phyloP scores from a whole-genome alignment of 2,329 filamentous ascomycete species.

The Cladobotryum mycophilum region DNA sequence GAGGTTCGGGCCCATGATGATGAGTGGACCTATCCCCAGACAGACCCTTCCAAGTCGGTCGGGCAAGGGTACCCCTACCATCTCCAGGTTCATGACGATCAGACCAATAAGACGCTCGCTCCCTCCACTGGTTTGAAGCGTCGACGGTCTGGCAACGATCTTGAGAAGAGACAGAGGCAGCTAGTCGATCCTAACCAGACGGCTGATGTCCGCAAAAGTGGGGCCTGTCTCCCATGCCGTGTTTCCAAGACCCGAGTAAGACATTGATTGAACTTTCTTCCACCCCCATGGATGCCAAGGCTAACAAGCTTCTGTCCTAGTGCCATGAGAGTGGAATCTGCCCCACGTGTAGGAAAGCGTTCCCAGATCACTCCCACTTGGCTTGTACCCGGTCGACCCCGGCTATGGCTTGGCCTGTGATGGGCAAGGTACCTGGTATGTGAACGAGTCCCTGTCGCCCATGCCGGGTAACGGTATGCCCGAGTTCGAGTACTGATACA shows the following conservation, averaged over 20 bases:
- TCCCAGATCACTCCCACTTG: constrained; percentile 34
- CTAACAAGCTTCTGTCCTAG: constrained; percentile 25
- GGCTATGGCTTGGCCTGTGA: constrained; percentile 31
- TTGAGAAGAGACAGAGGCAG: constrained; percentile 32
- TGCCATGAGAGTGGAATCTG: constrained; percentile 37
- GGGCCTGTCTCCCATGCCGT: constrained; percentile 43
- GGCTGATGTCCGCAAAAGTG: constrained; percentile 41
- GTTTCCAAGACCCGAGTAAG: constrained; percentile 43
- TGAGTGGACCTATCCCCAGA: constrained; percentile 36
- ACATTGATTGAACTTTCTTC: constrained; percentile 14
- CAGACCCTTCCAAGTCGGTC: constrained; percentile 25
- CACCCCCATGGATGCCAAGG: constrained; percentile 13
- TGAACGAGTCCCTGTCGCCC: constrained; percentile 12
- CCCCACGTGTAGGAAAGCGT: constrained; percentile 36
- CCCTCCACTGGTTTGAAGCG: constrained; percentile 28
- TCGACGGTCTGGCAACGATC: constrained; percentile 27
- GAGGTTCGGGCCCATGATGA: constrained; percentile 33
- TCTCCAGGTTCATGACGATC: constrained; percentile 26
- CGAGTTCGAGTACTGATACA: constrained; percentile 15
- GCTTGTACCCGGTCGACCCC: constrained; percentile 34
- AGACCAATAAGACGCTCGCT: constrained; percentile 18
- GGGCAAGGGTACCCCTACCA: constrained; percentile 26
- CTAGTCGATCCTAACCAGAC: constrained; percentile 38
- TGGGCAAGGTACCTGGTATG: constrained; percentile 33
- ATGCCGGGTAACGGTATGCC: not conserved